Base-by-base conservation (phyloP, 305 asterid species). In the Fraxinus nigra region DNA sequence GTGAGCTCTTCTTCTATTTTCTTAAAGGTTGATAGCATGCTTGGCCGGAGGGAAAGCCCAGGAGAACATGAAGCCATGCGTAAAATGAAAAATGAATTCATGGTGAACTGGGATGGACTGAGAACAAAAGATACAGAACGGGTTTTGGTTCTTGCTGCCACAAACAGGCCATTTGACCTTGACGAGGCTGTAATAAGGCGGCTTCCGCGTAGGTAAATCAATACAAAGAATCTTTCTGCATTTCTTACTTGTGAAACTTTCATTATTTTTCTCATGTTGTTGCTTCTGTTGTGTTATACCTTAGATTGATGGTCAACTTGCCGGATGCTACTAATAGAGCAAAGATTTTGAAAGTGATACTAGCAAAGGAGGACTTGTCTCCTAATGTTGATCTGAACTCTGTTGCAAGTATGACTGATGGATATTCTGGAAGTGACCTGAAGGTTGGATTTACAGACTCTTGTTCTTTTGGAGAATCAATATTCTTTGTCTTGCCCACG, bases 41-140 rank as follows among this genome's bases (percentile, higher is more conserved):
- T 92, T 84, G 97, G 97, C 16, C 78, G 83, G 33, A 84, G 95
- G 83, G 89, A 92, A 85, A 92, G 90, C 88, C 95, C 77, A 7
- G 87, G 86, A 89, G 97, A 85, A 87, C 97, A 92, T 5, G 95
- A 91, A 85, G 95, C 93, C 37, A 91, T 91, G 92, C 93, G 95
- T 80, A 93, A 89, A 84, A 89, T 89, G 81, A 87, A 89, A 83
- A 87, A 87, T 78, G 91, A 87, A 82, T 90, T 91, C 40, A 91
- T 92, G 96, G 90, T 93, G 82, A 91, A 92, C 79, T 92, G 97
- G 97, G 97, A 92, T 79, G 95, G 97, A 24, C 84, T 91, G 54
- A 87, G 95, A 43, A 92, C 97, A 65, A 91, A 90, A 74, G 95
- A 91, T 74, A 88, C 90, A 20, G 97, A 92, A 80, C 87, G 97